Evolutionary conservation across 345 rosid genomes (phyloP), one percentile per base, ranked within the genome.

Genomic region (Salix suchowensis): DNA sequence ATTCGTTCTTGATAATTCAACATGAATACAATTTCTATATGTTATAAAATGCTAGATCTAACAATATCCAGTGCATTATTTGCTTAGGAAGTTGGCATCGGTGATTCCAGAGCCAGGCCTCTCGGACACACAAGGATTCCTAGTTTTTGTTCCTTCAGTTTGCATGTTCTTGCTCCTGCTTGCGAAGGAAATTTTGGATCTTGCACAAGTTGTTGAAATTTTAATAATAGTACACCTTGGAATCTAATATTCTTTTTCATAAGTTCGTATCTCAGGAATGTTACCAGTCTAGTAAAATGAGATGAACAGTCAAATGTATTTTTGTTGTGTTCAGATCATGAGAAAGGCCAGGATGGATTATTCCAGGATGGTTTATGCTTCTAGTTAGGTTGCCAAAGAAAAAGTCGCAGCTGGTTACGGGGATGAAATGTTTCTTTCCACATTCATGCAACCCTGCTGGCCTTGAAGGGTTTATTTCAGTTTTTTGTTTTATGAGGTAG

Each of bases 401-500:
- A 42, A 11, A 11, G 23, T 40, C 2, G 24, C 23, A 13, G 54
- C 14, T 5, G 15, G 28, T 19, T 37, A 16, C 8, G 0, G 42
- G 30, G 16, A 39, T 18, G 50, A 18, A 48, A 39, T 67, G 71
- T 48, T 39, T 14, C 26, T 7, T 39, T 24, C 32, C 48, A 21
- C 28, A 36, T 19, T 19, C 4, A 67, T 5, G 6, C 8, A 37
- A 34, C 11, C 9, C n/a, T 66, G 42, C 1, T 28, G 69, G 18
- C 37, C 40, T 67, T 34, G 48, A 67, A 37, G 37, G 10, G 24
- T 2, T 4, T 4, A 16, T 23, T 36, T 34, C 37, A 42, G 46
- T 37, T 39, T 73, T 66, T 64, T 70, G 67, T 78, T 81, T 66
- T 61, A 55, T 71, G 71, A n/a, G 76, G 74, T 75, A 67, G 19